Evolutionary conservation across 371 early-diverging fungal genomes (phyloP).

Genomic region (Mucor saturninus): DNA sequence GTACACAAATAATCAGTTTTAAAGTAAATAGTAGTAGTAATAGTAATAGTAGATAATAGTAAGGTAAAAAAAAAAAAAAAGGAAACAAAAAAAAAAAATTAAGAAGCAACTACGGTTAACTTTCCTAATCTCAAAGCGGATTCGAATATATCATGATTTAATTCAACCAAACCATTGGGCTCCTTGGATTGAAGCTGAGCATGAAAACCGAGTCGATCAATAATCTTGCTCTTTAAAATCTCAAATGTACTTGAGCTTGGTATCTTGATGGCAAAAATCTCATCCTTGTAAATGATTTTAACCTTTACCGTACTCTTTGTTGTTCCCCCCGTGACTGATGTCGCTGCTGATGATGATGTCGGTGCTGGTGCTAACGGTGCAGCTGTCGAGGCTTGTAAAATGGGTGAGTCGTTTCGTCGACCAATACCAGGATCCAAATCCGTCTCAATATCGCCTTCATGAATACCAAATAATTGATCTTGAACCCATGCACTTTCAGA

Average conservation of each 20-base stretch:
- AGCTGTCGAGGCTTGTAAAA: slow-evolving; percentile 1
- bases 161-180: slow-evolving; percentile 33
- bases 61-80: slow-evolving; percentile 13
- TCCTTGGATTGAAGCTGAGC: slow-evolving; percentile 40
- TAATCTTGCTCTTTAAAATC: slow-evolving; percentile 61
- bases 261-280: slow-evolving; percentile 77
- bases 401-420: slow-evolving; percentile 1
- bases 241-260: slow-evolving; percentile 62
- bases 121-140: slow-evolving; percentile 47
- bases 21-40: background rate
- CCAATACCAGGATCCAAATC: slow-evolving; percentile 39
- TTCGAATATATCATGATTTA: slow-evolving; percentile 41
- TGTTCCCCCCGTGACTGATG: slow-evolving; percentile 1
- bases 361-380: background rate
- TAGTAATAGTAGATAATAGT: background rate
- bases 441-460: slow-evolving; percentile 71
- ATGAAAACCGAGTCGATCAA: slow-evolving; percentile 58
- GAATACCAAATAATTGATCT: slow-evolving; percentile 67
- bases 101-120: slow-evolving; percentile 49
- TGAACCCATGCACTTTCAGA: slow-evolving; percentile 58
- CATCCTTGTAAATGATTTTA: slow-evolving; percentile 72
- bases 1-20: background rate
- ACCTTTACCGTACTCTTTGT: slow-evolving; percentile 54
- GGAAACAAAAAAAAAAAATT: slow-evolving; percentile 8
- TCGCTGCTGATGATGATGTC: background rate